Evolutionary conservation across 2,329 filamentous ascomycete genomes (phyloP), one percentile per base, ranked within the genome.

Genomic region (Diplodia intermedia): DNA sequence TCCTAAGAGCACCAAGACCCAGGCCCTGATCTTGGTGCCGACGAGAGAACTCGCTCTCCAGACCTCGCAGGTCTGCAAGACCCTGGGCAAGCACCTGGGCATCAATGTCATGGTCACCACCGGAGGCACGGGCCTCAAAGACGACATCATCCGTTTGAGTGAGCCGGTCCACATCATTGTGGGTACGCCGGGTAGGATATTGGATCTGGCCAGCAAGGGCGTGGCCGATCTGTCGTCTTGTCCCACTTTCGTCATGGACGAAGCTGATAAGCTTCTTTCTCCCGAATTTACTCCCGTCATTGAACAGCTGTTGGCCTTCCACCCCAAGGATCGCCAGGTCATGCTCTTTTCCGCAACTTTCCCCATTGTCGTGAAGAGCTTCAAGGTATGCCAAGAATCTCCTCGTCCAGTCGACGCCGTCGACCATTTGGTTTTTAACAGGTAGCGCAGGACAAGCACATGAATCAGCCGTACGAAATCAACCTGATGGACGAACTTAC

Each of bases 321-420:
- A 97, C 79, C 94, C 95, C 71, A 97, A 95, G 80, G 94, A 99
- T 78, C 91, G 95, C 69, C 95, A 99, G 82, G 94, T 99, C 76
- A 99, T 99, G 95, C 90, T 99, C 70, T 99, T 99, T 85, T 97
- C 93, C 74, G 96, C 96, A 69, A 99, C 95, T 4, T 99, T 99
- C 82, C 95, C 95, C 20, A 84, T 98, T 73, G 95, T 97, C 67
- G 95, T 99, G 76, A 98, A 99, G 84, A 90, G 92, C 75, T 99
- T 99, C 82, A 98, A 89, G 78, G 81, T 84, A 77, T 8, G 69
- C 50, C 15, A n/a, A 57, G 14, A n/a, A 4, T 26, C 54, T 71
- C 38, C 33, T 57, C 12, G 33, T 26, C 9, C 15, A 54, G 70
- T 73, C 49, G 73, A 23, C 8, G 7, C 40, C 38, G 40, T 40